Percentiles rank a stretch among this genome's conserved stretches.
These are phyloP conservation scores for Lentinus brumalis DNA, from an alignment of 768 basidiomycete species.

Conservation along the genomic window DNA sequence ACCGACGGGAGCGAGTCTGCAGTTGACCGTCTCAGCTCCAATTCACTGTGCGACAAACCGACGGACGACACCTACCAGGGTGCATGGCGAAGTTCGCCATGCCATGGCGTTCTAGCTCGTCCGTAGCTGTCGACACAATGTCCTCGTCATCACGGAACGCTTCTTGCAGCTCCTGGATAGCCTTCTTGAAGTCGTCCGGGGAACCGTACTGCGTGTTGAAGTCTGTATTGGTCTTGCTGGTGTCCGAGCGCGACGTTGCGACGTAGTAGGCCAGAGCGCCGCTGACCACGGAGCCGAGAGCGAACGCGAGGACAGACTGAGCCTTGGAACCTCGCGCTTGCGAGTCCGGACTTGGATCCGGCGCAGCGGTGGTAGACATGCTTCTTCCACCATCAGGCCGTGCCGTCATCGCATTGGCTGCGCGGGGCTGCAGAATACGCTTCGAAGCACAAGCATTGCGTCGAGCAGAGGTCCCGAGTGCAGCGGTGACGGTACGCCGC, in stretches of 20 bases:
- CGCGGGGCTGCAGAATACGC: too few relatives aligned
- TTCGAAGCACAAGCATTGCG: too few relatives aligned
- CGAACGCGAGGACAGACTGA: not conserved
- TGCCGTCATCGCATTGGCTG: too few relatives aligned
- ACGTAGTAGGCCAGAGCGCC: slow-evolving; percentile 14
- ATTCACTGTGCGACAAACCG: not conserved
- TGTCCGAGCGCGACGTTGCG: not conserved
- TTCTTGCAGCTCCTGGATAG: slow-evolving; percentile 50
- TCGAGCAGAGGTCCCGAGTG: too few relatives aligned
- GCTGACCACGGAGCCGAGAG: slow-evolving; percentile 7
- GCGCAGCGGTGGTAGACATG: too few relatives aligned
- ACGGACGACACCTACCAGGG: slow-evolving; percentile 40
- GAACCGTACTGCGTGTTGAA: slow-evolving; percentile 46
- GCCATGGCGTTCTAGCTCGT: slow-evolving; percentile 56
- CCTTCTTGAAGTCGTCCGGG: slow-evolving; percentile 51
- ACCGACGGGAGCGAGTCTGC: slow-evolving; percentile 53
- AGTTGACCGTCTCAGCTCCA: too few relatives aligned
- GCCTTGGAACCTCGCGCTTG: too few relatives aligned
- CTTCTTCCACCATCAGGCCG: too few relatives aligned
- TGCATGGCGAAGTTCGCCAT: slow-evolving; percentile 54
- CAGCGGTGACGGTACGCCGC: too few relatives aligned
- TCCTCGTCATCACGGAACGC: slow-evolving; percentile 38
- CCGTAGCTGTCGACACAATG: slow-evolving; percentile 51
- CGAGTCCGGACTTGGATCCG: too few relatives aligned
- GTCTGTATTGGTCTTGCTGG: not conserved